Base-by-base conservation (phyloP, 2,329 filamentous ascomycete genomes). In the Aspergillus latus region DNA sequence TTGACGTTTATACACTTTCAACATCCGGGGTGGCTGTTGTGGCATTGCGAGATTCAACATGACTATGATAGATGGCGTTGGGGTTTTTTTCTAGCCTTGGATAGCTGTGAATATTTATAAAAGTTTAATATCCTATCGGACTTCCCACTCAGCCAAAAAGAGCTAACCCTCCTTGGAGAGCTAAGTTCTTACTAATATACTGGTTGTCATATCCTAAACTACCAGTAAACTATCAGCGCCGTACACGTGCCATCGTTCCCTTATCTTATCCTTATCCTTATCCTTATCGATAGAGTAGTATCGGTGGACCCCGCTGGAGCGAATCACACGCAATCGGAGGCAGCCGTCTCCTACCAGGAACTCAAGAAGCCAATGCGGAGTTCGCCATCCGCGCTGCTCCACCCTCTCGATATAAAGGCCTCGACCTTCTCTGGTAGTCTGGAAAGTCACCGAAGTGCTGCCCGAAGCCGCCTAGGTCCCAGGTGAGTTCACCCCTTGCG, bases 11-110 rank as follows among this genome's bases (percentile, higher is more conserved):
- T 21, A 60, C 61, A 59, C 51, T 52, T 64, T 63, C 60, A 65
- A 60, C 59, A 21, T 21, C 55, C 56, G 50, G 54, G 48, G 16
- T 55, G 51, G 56, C 47, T 54, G 57, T 56, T 49, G 50, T 52
- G 49, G 40, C 50, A 52, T 52, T 52, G 46, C 34, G 49, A 51
- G 54, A 68, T 71, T 70, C 68, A 71, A 70, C 67, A 71, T 68
- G 57, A 58, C 57, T 60, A 61, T 57, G 54, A 57, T 61, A 60
- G 61, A 58, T 40, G 62, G 62, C 62, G 62, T 64, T 62, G n/a
- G 32, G 32, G 13, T 26, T 46, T 21, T 21, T 11, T 47, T 39
- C n/a, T 44, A 34, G 36, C 47, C 40, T 29, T 40, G 10, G 11
- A 51, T 51, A 6, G 11, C 29, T 29, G 26, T 29, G 13, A 4